phyloP scores from a whole-genome alignment of 352 stramenopile genomes.

The Phytophthora cactorum region DNA sequence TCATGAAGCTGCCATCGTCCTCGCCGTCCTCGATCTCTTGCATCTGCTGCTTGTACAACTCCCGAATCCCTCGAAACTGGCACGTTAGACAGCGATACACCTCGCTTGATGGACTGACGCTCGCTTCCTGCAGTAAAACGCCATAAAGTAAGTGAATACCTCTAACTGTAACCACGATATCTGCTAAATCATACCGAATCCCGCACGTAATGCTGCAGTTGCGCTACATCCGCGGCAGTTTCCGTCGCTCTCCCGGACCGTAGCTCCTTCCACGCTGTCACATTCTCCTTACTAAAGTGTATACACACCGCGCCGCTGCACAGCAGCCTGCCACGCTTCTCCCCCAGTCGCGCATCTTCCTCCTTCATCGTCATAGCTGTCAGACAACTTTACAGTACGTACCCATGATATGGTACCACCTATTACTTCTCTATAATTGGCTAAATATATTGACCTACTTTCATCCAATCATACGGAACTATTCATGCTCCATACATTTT shows the following conservation, averaged over 20 bases:
- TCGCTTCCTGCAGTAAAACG: slow-evolving; percentile 21
- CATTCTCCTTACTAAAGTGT: slow-evolving; percentile 20
- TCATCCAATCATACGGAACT: not conserved
- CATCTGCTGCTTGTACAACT: slow-evolving; percentile 30
- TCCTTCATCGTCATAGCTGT: slow-evolving; percentile 8
- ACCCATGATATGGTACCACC: not conserved
- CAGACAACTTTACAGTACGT: not conserved
- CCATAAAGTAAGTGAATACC: slow-evolving; percentile 1
- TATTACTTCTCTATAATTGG: not conserved
- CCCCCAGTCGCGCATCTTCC: slow-evolving; percentile 1
- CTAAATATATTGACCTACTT: not conserved
- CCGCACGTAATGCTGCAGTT: slow-evolving; percentile 27
- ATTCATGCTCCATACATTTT: slow-evolving; percentile 11
- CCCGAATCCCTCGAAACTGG: slow-evolving; percentile 48
- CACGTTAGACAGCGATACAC: slow-evolving; percentile 60
- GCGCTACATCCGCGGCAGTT: slow-evolving; percentile 4
- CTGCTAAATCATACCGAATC: slow-evolving; percentile 22
- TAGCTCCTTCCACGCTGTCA: slow-evolving; percentile 12
- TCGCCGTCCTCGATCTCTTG: slow-evolving; percentile 30
- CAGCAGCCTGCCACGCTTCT: slow-evolving; percentile 27
- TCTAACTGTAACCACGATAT: not conserved
- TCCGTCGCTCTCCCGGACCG: not conserved
- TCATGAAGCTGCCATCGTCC: slow-evolving; percentile 62
- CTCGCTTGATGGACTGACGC: slow-evolving; percentile 25
- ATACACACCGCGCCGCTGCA: slow-evolving; percentile 24